Conservation (phyloP, 2,329 filamentous ascomycete species). For the Lasiodiplodia gonubiensis region DNA sequence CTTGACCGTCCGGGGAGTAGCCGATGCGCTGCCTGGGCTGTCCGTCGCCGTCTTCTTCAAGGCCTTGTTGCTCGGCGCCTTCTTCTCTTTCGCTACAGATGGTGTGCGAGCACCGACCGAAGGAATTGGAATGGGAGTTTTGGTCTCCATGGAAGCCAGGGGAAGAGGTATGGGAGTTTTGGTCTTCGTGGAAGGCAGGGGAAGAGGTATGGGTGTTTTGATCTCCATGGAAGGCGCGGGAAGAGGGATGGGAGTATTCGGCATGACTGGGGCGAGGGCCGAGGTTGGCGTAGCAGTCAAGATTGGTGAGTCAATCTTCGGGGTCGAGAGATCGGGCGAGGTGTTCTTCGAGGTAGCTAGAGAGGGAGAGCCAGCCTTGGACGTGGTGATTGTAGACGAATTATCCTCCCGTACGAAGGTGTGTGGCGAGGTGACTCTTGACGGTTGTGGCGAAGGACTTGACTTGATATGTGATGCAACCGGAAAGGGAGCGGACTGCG, state of each 20-base stretch:
- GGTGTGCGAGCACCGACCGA: background rate
- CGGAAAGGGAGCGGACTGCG: background rate
- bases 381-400: background rate
- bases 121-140: background rate
- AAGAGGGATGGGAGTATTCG: background rate
- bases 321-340: background rate
- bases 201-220: background rate
- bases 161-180: background rate
- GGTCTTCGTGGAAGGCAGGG: no score
- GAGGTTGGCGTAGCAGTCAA: background rate
- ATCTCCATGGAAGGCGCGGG: background rate
- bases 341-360: background rate
- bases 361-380: background rate
- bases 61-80: background rate
- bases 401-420: background rate
- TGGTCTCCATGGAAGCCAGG: background rate
- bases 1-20: background rate
- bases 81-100: background rate
- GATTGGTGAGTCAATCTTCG: background rate
- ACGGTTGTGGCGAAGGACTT: background rate
- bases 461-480: background rate
- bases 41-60: constrained; percentile 2
- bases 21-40: background rate
- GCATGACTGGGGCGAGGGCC: background rate
- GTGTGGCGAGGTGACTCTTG: background rate